Evolutionary conservation across 345 rosid genomes (phyloP), one percentile per base, ranked within the genome.

Genomic region (Heritiera littoralis): DNA sequence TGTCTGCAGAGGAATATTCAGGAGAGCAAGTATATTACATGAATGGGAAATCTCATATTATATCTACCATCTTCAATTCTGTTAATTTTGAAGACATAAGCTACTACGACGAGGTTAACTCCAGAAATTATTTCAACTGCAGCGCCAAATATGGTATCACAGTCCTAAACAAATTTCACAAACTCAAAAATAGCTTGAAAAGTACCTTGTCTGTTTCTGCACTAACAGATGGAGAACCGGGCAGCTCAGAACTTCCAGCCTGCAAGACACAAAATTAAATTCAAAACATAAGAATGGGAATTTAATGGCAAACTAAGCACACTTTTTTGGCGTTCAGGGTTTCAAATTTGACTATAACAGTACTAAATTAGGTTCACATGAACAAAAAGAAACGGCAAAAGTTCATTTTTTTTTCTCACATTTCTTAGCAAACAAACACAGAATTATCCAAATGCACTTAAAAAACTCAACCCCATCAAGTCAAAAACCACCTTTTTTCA

Each of bases 121-220:
- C 76, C 49, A 38, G 59, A 73, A 40, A 11, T 38, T 55, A 15
- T 35, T 1, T 1, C 3, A 76, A 63, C 60, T 28, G 49, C 35
- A 48, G 68, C 61, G 43, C n/a, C 46, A 18, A 56, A 74, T n/a
- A 74, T 38, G 56, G 38, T 56, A 52, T 35, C 12, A 14, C 14
- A 35, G 69, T 28, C 49, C 65, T 18, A 66, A 77, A 75, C 69
- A 75, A 45, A 5, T 9, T 61, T 76, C 30, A 46, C 15, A 58
- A 59, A 28, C 17, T 61, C 10, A 76, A 61, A 75, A 23, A 55
- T 23, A 77, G 61, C 63, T 67, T 54, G 43, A 56, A 80, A 54
- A 7, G 48, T 84, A 89, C 92, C 89, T 88, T 85, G 48, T 92
- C 97, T 0, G 84, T 87, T 69, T 89, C 92, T 2, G 84, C 85